phyloP scores from a whole-genome alignment of 2,329 filamentous ascomycete species.

The Calonectria leucothoes region DNA sequence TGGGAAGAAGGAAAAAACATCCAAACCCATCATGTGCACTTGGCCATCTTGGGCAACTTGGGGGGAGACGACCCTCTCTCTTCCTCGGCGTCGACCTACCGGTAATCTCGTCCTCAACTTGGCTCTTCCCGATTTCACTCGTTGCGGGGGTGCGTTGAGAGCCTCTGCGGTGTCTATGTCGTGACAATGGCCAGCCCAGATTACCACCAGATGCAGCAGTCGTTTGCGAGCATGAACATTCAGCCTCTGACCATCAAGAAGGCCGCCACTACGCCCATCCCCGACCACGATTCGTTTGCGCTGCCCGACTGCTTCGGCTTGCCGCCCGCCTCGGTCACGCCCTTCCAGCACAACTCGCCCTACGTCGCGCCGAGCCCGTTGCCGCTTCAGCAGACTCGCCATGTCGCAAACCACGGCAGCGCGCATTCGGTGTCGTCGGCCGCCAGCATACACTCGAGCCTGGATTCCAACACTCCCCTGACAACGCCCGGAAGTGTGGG shows the following conservation, averaged over 20 bases:
- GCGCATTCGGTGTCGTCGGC: conserved; percentile 9
- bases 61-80: background rate
- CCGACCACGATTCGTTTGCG: background rate
- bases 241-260: conserved; percentile 12
- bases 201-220: conserved; percentile 6
- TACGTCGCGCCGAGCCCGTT: background rate
- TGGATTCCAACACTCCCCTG: conserved; percentile 23
- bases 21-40: background rate
- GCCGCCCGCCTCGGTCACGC: background rate
- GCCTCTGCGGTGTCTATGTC: too few species aligned
- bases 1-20: background rate
- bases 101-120: too few species aligned
- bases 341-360: conserved; percentile 11
- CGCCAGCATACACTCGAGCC: conserved; percentile 21
- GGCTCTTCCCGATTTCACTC: background rate
- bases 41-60: background rate
- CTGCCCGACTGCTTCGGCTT: background rate
- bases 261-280: background rate
- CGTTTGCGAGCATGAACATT: conserved; percentile 5
- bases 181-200: conserved; percentile 7
- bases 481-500: conserved; percentile 11
- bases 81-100: background rate
- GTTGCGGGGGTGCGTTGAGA: background rate
- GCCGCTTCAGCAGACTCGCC: conserved; percentile 10
- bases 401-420: conserved; percentile 7